Base-by-base conservation (phyloP, 208 protist species). In the Wallacemonas sp. region DNA sequence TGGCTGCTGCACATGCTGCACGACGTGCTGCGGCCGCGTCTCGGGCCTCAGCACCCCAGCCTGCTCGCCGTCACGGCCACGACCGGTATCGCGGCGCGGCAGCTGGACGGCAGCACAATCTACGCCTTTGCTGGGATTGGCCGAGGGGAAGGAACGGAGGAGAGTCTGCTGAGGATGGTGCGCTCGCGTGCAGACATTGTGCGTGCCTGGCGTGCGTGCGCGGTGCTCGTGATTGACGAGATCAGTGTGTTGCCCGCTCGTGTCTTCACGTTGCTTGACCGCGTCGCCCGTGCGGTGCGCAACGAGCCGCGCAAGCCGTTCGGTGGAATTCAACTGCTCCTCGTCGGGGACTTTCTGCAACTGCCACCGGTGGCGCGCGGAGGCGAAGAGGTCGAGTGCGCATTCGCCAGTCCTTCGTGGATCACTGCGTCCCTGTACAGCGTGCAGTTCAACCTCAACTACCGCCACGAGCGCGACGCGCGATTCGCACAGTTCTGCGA, bases 261-360 rank as follows among this genome's bases (percentile, higher is more conserved):
- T 60, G 63, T 94, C 27, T 87, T 96, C 61, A 77, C 88, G 34
- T 37, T 83, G 22, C 62, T 96, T 1, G 87, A 95, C 41, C 67
- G 71, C 38, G 53, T 91, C 9, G 91, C 83, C 9, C 78, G 82
- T 3, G 63, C 66, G 8, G 74, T 96, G 41, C 87, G 91, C 36
- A 27, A 27, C 2, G 36, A 27, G 36, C 21, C 34, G 2, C 36
- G 22, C 19, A 64, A 53, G 22, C 81, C 89, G 6, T 96, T 97
- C 68, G 93, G 90, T 36, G 90, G 88, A 3, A 87, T 97, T 57
- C 93, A 97, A 73, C 60, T 96, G 15, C 48, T 97, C n/a, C 73
- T 97, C 24, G 89, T 85, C 19, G 91, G 91, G 27, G 91, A 97
- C 63, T 97, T 97, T 69, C 68, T 96, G 8, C 87, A 95, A 44